Percentiles rank a stretch among this genome's conserved stretches.
Conservation (phyloP, 139 green algal species). For the Zygnema cylindricum region DNA sequence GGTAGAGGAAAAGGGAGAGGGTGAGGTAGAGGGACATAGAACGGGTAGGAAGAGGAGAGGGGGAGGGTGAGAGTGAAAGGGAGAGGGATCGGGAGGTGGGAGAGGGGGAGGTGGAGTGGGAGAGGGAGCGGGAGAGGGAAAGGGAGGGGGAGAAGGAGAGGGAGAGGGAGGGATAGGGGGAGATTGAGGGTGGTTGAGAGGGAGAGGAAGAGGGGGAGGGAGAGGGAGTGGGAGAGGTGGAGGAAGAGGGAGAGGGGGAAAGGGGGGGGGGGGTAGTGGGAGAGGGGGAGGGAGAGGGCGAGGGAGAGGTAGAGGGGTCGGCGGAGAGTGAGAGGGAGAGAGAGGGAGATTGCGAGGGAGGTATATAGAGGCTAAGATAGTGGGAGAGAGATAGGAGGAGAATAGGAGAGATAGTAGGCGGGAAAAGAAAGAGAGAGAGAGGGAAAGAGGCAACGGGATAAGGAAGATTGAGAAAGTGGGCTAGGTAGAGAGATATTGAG, state of each 20-base stretch:
- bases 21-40: background rate
- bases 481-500: conserved; percentile 17
- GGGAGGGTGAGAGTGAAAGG: background rate
- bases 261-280: background rate
- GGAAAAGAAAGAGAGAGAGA: conserved; percentile 9
- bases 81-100: background rate
- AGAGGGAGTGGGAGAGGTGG: conserved; percentile 9
- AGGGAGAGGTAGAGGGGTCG: conserved; percentile 1
- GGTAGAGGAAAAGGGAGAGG: background rate
- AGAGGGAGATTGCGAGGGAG: conserved; percentile 18
- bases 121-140: background rate
- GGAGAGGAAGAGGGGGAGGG: background rate
- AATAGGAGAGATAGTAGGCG: background rate
- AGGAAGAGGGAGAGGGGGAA: background rate
- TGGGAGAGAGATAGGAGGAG: background rate
- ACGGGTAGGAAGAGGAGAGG: background rate
- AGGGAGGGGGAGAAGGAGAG: background rate
- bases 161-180: conserved; percentile 11
- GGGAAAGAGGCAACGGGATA: conserved; percentile 13
- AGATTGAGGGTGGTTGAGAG: background rate
- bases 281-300: background rate
- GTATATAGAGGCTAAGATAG: background rate
- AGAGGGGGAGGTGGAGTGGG: background rate
- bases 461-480: conserved; percentile 17
- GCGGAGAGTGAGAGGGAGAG: background rate